Percentiles rank a stretch among this genome's conserved stretches.
Conservation (phyloP, 1,284 basidiomycete genomes). For the Pseudozyma sp. region DNA sequence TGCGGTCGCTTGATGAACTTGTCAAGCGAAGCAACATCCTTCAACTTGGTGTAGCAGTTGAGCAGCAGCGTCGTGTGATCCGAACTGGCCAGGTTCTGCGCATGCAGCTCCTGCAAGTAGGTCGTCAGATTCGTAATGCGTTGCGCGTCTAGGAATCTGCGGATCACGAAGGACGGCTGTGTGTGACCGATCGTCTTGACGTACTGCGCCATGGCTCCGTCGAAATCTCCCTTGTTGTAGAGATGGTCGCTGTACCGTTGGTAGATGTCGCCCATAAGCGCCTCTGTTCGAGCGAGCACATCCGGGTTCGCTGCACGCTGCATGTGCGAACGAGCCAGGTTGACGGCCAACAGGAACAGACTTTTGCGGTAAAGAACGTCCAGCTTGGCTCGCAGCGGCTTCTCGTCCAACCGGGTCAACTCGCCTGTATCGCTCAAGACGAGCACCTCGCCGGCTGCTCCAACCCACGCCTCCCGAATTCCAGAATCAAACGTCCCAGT, state of each 20-base stretch:
- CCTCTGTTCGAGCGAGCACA: constrained; percentile 36
- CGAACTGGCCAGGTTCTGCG: constrained; percentile 87
- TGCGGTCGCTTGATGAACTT: constrained; percentile 80
- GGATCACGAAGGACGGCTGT: constrained; percentile 94
- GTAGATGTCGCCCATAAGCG: constrained; percentile 63
- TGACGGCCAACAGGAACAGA: constrained; percentile 63
- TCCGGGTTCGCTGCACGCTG: constrained; percentile 43
- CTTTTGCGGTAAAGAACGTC: constrained; percentile 62
- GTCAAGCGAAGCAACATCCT: constrained; percentile 87
- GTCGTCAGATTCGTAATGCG: constrained; percentile 92
- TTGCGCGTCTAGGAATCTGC: constrained; percentile 96
- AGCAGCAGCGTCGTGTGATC: constrained; percentile 89
- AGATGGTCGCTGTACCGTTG: constrained; percentile 88
- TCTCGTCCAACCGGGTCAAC: constrained; percentile 55
- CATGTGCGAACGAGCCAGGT: constrained; percentile 54
- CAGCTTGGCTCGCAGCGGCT: constrained; percentile 59
- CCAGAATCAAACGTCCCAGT: constrained; percentile 57
- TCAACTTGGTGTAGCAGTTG: constrained; percentile 92
- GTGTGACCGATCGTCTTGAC: constrained; percentile 88
- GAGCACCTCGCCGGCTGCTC: constrained; percentile 41
- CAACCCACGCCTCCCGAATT: constrained; percentile 48
- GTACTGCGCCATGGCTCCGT: constrained; percentile 91
- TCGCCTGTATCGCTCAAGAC: constrained; percentile 54
- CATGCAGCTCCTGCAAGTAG: constrained; percentile 94
- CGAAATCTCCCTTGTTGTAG: constrained; percentile 90